Base-by-base conservation (phyloP, 306 rosid genomes). In the Inga leiocalycina region DNA sequence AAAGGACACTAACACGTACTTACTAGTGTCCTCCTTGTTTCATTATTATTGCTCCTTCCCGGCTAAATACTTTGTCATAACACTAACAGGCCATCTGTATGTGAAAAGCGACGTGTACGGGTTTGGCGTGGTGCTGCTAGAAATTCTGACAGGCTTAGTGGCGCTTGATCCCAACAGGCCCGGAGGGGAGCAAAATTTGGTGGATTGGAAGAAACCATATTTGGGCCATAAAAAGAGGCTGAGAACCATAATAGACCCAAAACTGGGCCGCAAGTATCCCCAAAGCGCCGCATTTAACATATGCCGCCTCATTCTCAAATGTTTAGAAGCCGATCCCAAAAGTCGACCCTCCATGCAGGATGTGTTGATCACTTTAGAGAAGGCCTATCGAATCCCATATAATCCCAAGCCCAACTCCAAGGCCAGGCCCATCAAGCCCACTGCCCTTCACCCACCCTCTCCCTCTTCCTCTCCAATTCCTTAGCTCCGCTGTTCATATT, bases 101-200 rank as follows among this genome's bases (percentile, higher is more conserved):
- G 81, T 94, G 59, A 97, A 83, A 45, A 97, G 99, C 9, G 99
- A 97, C 22, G 99, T 97, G 30, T 94, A 86, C 6, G 99, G 99
- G 22, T 97, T 97, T 19, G 97, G 98, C 2, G 97, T 97, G 2
- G 98, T 97, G 19, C 86, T 96, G 37, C 87, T 96, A 8, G 99
- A 96, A 75, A 51, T 96, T 30, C 14, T 96, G 27, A 92, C 97
- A 0, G 99, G 99, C 0, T 49, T 79, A 0, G 80, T 62, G 2
- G 98, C 95, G 0, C 24, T 91, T 4, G 99, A 94, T 89, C 3
- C 32, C 7, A 84, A 80, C 41, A 70, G 90, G 57, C 90, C 95
- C 0, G 0, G 67, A 0, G 41, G 78, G 8, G 62, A 83, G 46
- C 82, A 84, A 4, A 81, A 39, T 72, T 88, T 97, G 80, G 92